phyloP scores from a whole-genome alignment of 768 basidiomycete species.

The Leccinum rimulosum region DNA sequence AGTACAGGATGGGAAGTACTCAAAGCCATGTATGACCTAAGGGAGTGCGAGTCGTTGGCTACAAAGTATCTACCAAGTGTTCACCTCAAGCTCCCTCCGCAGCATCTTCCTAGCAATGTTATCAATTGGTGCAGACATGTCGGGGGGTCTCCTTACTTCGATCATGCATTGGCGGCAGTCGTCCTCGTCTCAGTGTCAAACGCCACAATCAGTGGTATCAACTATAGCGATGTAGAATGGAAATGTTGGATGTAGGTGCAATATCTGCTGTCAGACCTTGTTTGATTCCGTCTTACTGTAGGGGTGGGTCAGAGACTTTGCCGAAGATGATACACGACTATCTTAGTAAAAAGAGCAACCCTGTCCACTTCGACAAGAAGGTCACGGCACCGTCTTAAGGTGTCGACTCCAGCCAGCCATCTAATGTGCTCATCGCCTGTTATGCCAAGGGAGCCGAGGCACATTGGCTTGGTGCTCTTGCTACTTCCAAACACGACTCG shows the following conservation, averaged over 20 bases:
- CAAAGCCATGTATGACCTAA: too few relatives aligned
- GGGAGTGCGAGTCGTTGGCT: too few relatives aligned
- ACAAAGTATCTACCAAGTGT: conserved; percentile 21
- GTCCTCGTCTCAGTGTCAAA: too few relatives aligned
- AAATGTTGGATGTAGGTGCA: background rate
- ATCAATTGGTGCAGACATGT: conserved; percentile 27
- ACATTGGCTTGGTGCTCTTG: background rate
- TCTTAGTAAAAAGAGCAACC: too few relatives aligned
- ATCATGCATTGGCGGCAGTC: background rate
- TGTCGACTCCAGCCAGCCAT: background rate
- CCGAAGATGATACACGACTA: background rate
- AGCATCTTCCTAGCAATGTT: conserved; percentile 17
- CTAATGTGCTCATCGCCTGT: background rate
- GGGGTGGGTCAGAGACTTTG: background rate
- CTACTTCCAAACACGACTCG: background rate
- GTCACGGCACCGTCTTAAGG: background rate
- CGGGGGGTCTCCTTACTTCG: background rate
- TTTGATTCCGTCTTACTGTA: background rate
- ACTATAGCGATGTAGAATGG: background rate
- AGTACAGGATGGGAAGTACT: conserved; percentile 27
- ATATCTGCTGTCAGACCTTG: background rate
- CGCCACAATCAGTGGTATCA: too few relatives aligned
- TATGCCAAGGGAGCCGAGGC: background rate
- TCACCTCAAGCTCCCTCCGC: conserved; percentile 14
- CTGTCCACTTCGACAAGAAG: too few relatives aligned